Evolutionary conservation across 1,284 basidiomycete genomes (phyloP).

Genomic region (Irpex lacteus): DNA sequence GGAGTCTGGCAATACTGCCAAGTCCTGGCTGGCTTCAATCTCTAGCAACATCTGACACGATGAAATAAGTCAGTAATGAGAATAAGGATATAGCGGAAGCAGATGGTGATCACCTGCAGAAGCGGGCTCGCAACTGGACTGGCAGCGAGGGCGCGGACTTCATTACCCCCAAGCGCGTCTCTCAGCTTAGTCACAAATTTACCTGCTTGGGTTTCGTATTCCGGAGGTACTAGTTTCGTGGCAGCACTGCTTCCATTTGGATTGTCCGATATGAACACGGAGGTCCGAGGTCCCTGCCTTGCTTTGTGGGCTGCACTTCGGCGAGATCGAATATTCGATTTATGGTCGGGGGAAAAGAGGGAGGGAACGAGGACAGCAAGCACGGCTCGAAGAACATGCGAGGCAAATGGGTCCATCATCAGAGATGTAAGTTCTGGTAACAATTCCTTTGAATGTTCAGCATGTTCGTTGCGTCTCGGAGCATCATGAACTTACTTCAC

Average conservation of each 20-base stretch:
- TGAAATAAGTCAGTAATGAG: not conserved
- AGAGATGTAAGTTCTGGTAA: slow-evolving; percentile 60
- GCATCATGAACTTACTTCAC: slow-evolving; percentile 49
- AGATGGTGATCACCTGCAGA: slow-evolving; percentile 54
- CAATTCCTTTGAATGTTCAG: slow-evolving; percentile 53
- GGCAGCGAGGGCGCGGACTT: slow-evolving; percentile 79
- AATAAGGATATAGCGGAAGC: not conserved
- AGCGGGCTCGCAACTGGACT: slow-evolving; percentile 81
- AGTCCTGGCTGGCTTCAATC: slow-evolving; percentile 67
- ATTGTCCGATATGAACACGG: slow-evolving; percentile 52
- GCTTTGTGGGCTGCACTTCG: slow-evolving; percentile 77
- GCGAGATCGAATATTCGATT: slow-evolving; percentile 61
- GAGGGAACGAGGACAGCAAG: slow-evolving; percentile 71
- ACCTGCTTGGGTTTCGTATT: slow-evolving; percentile 50
- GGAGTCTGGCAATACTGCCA: slow-evolving; percentile 60
- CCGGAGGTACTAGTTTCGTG: slow-evolving; percentile 39
- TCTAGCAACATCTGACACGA: slow-evolving; percentile 67
- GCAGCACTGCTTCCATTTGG: slow-evolving; percentile 35
- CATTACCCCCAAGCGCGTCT: slow-evolving; percentile 61
- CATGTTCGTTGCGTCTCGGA: slow-evolving; percentile 1
- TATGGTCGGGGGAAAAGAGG: slow-evolving; percentile 36
- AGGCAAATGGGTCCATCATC: slow-evolving; percentile 81
- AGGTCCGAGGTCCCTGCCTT: slow-evolving; percentile 71
- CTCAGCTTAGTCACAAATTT: slow-evolving; percentile 55
- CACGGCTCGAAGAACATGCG: slow-evolving; percentile 82